Evolutionary conservation across 2,329 filamentous ascomycete species (phyloP).

Genomic region (Periconia digitata): DNA sequence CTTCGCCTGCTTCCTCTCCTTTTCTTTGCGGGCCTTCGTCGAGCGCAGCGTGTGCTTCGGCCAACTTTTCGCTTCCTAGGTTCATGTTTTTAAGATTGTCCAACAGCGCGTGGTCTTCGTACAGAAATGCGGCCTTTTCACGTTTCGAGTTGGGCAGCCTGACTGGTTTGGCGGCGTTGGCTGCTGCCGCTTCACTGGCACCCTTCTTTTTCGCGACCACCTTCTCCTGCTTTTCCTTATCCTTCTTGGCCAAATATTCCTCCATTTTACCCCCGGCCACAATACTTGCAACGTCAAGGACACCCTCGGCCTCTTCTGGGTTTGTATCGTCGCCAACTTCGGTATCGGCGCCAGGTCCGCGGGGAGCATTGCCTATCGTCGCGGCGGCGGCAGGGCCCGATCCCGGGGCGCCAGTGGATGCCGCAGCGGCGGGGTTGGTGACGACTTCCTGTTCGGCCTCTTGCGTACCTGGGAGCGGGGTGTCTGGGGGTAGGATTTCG

Average conservation of each 20-base stretch:
- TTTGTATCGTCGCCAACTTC: constrained; percentile 56
- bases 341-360: constrained; percentile 57
- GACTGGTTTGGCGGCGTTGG: constrained; percentile 60
- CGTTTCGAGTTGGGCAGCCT: constrained; percentile 73
- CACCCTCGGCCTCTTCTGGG: constrained; percentile 66
- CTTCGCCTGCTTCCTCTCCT: constrained; percentile 36
- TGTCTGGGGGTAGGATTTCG: constrained; percentile 60
- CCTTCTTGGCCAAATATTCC: constrained; percentile 80
- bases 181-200: constrained; percentile 56
- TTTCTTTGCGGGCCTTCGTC: constrained; percentile 49
- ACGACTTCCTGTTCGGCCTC: constrained; percentile 42
- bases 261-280: constrained; percentile 79
- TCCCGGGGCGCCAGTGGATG: constrained; percentile 56
- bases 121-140: constrained; percentile 69
- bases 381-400: constrained; percentile 48
- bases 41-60: constrained; percentile 56
- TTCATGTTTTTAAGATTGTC: constrained; percentile 57
- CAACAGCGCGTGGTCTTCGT: constrained; percentile 65
- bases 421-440: constrained; percentile 58
- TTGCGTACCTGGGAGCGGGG: constrained; percentile 55
- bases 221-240: constrained; percentile 74
- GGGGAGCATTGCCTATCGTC: constrained; percentile 49
- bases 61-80: constrained; percentile 48
- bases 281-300: constrained; percentile 81
- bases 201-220: constrained; percentile 61